A percentile compares a stretch with the other conserved stretches of the same genome.
Conservation (phyloP, 1,139 yeast species). For the Magnusiomyces starmeri region DNA sequence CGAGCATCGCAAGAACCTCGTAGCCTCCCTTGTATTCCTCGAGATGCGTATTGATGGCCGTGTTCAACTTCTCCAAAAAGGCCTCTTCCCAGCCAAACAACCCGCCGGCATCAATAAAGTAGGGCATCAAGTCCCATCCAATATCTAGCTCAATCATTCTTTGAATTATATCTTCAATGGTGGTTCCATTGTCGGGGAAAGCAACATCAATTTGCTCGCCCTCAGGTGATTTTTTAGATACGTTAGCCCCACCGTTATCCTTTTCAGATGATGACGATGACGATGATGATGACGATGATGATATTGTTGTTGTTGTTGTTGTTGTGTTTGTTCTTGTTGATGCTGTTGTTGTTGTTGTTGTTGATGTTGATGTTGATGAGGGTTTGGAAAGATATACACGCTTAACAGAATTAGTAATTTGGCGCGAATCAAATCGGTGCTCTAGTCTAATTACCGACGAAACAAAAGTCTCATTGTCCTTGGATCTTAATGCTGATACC, state of each 20-base stretch:
- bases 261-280: too few relatives aligned
- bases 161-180: conserved; percentile 26
- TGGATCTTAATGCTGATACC: conserved; percentile 46
- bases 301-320: too few relatives aligned
- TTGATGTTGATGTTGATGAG: conserved; percentile 6
- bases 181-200: conserved; percentile 8
- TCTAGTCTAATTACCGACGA: conserved; percentile 62
- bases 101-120: conserved; percentile 68
- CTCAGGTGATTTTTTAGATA: neutral
- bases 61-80: conserved; percentile 42
- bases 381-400: conserved; percentile 14
- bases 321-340: too few relatives aligned
- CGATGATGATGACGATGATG: too few relatives aligned
- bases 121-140: conserved; percentile 55
- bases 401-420: conserved; percentile 26
- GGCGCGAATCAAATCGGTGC: conserved; percentile 44
- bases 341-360: neutral
- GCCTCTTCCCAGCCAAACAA: conserved; percentile 53
- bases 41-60: conserved; percentile 43
- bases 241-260: too few relatives aligned
- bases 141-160: conserved; percentile 40
- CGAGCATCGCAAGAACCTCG: conserved; percentile 49
- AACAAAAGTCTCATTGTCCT: conserved; percentile 53
- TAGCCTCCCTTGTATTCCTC: conserved; percentile 45
- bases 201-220: conserved; percentile 1